A percentile compares a stretch with the other conserved stretches of the same genome.
phyloP scores from a whole-genome alignment of 1,139 yeast species.

The Meyerozyma sp. region DNA sequence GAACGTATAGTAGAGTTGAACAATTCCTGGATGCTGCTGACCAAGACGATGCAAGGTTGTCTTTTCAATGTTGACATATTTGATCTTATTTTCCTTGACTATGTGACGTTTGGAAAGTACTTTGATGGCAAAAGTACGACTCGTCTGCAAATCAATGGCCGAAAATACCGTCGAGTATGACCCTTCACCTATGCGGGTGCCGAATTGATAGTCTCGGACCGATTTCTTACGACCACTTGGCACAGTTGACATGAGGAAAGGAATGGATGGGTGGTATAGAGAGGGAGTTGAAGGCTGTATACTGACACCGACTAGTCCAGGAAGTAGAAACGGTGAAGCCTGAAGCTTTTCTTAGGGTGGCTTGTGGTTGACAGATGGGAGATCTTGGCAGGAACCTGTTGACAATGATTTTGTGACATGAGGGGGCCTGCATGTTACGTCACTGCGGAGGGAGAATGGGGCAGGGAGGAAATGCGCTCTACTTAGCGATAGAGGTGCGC shows the following conservation, averaged over 20 bases:
- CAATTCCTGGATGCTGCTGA: slow-evolving; percentile 59
- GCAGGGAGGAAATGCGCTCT: background rate
- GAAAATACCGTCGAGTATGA: slow-evolving; percentile 73
- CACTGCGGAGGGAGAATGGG: background rate
- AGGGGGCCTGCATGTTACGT: background rate
- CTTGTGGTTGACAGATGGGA: background rate
- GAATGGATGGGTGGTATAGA: background rate
- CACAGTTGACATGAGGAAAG: background rate
- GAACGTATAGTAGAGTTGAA: slow-evolving; percentile 70
- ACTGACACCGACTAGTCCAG: background rate
- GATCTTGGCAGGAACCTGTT: background rate
- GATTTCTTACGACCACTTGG: slow-evolving; percentile 20
- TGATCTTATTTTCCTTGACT: slow-evolving; percentile 73
- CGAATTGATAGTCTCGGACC: slow-evolving; percentile 67
- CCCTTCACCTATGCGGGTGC: slow-evolving; percentile 73
- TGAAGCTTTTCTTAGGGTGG: background rate
- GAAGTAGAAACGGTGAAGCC: background rate
- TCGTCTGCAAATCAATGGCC: slow-evolving; percentile 56
- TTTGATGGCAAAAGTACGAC: slow-evolving; percentile 65
- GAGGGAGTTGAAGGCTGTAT: background rate
- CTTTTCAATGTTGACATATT: slow-evolving; percentile 75
- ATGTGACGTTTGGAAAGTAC: slow-evolving; percentile 70
- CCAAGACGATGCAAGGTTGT: slow-evolving; percentile 69
- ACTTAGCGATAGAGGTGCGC: too few species aligned
- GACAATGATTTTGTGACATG: slow-evolving; percentile 1